Evolutionary conservation across 257 asterid species (phyloP).

Genomic region (Nicotiana benthamiana): DNA sequence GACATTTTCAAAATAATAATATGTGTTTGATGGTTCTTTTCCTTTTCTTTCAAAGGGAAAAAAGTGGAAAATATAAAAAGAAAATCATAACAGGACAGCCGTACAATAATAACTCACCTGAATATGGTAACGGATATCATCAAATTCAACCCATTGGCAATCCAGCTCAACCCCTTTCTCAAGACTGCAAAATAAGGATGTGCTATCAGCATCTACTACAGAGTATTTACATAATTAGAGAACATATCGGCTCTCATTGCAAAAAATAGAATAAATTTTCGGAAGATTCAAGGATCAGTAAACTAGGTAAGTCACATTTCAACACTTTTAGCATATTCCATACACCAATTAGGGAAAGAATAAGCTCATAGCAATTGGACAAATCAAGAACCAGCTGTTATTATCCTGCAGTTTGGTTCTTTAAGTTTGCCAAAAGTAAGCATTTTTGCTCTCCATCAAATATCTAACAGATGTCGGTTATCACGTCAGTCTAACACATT

Average conservation of each 20-base stretch:
- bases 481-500: constrained; percentile 87
- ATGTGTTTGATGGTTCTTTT: neutral
- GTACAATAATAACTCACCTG: constrained; percentile 46
- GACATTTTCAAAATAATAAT: neutral
- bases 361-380: neutral
- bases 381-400: neutral
- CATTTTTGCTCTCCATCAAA: no score
- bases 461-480: no score
- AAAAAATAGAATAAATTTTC: neutral
- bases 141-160: constrained; percentile 88
- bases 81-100: neutral
- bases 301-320: neutral
- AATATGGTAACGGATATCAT: constrained; percentile 82
- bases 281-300: neutral
- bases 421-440: no score
- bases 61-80: neutral
- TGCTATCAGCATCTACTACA: neutral
- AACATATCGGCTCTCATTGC: neutral
- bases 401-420: no score
- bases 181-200: constrained; percentile 43
- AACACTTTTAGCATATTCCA: neutral
- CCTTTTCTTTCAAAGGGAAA: neutral
- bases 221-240: neutral
- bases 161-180: constrained; percentile 93
- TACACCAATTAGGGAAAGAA: neutral